phyloP scores from a whole-genome alignment of 352 stramenopile genomes.

The Phytophthora melonis region DNA sequence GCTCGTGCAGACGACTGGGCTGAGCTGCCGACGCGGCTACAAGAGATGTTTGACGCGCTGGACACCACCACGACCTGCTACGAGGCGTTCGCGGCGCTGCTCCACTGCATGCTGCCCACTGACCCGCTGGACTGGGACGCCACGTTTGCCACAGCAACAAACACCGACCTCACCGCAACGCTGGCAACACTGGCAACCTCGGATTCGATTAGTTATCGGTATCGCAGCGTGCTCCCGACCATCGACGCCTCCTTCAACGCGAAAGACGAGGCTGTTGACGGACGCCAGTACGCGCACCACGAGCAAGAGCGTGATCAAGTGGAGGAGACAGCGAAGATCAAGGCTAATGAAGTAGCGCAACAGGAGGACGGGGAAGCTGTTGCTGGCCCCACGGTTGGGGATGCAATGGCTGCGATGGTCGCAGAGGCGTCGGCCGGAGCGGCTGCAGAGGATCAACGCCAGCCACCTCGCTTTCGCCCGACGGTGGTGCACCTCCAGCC shows the following conservation, averaged over 20 bases:
- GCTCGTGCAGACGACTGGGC: neutral
- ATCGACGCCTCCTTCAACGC: constrained; percentile 5
- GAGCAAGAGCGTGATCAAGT: neutral
- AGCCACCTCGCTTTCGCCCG: neutral
- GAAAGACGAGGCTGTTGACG: neutral
- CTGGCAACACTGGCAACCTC: neutral
- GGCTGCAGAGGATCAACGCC: neutral
- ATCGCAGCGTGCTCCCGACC: neutral
- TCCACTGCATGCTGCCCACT: constrained; percentile 37
- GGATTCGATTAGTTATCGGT: neutral
- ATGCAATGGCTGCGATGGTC: neutral
- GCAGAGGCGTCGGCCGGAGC: neutral
- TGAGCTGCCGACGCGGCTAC: neutral
- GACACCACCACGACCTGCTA: constrained; percentile 42
- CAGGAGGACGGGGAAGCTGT: neutral
- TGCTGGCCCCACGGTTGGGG: neutral
- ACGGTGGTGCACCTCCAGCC: neutral
- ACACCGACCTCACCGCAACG: neutral
- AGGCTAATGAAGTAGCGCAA: neutral
- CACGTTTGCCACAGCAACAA: neutral
- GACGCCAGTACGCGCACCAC: neutral
- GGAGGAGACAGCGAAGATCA: neutral
- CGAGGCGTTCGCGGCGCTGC: constrained; percentile 42
- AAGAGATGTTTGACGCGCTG: constrained; percentile 34
- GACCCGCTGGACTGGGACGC: constrained; percentile 7